Base-by-base conservation (phyloP, 2,329 filamentous ascomycete genomes). In the Ascochyta rabiei region DNA sequence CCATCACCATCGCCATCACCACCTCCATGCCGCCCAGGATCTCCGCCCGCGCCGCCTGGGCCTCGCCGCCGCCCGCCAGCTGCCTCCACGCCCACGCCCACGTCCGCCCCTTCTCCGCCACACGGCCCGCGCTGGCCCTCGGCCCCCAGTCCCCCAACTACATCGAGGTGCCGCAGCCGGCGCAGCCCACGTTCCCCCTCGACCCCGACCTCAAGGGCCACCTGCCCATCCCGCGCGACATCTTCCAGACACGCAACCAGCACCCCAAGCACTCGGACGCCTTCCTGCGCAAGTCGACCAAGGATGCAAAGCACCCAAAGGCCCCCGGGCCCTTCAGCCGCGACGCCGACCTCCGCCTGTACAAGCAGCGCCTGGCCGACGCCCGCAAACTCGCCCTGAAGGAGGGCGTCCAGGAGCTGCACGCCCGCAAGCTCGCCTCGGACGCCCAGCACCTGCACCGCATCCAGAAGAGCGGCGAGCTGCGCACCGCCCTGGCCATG, bases 71-170 rank as follows among this genome's bases (percentile, higher is more conserved):
- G 13, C 62, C 7, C 24, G 28, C 45, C 61, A 56, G 53, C 59
- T 59, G 54, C 57, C 31, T 53, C 37, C 38, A 47, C 26, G 48
- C 52, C 44, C 48, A 59, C 42, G 64, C 26, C 37, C 37, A 47
- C 24, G 48, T 48, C 44, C 49, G 60, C 44, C 64, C 62, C 45
- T 47, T 77, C 50, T 84, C 83, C 68, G 77, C 78, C 59, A 79
- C 80, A 21, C 77, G 82, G 15, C 43, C 77, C 16, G 39, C 73
- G n/a, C 64, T 68, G 53, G 77, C 77, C 44, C 80, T 93, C 60
- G 88, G 89, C 16, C 93, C 95, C 43, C 90, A 97, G 73, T 96
- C 92, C 31, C 93, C 95, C 41, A 84, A 85, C 61, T 98, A 89
- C 80, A 89, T 98, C 77, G 86, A 91, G 62, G 81, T 97, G 50